Conservation (phyloP, 805 yeast genomes). For the Sungouiozyma ichnusensis region DNA sequence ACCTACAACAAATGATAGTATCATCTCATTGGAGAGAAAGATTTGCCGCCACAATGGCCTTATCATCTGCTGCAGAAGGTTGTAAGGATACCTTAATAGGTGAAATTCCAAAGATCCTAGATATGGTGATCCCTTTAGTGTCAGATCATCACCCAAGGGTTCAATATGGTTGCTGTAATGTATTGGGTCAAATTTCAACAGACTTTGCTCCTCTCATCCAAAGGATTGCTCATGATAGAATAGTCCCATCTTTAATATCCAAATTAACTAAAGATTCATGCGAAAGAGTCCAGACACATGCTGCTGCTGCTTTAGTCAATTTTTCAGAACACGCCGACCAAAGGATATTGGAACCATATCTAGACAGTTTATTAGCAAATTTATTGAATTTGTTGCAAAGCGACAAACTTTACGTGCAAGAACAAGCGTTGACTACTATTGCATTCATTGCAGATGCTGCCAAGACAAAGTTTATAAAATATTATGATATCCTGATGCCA, state of each 20-base stretch:
- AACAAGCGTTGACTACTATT: conserved; percentile 91
- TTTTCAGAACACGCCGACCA: conserved; percentile 87
- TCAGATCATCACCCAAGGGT: conserved; percentile 87
- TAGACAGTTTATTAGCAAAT: conserved; percentile 69
- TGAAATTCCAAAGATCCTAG: conserved; percentile 73
- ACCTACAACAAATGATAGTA: conserved; percentile 70
- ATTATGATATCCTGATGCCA: conserved; percentile 93
- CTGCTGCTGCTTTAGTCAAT: conserved; percentile 96
- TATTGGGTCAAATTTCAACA: conserved; percentile 92
- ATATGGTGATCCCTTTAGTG: conserved; percentile 76
- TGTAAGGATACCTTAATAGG: conserved; percentile 78
- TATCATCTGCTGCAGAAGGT: conserved; percentile 95
- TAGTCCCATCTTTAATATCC: conserved; percentile 81
- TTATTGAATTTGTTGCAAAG: conserved; percentile 68
- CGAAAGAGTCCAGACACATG: conserved; percentile 94
- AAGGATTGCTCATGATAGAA: conserved; percentile 62
- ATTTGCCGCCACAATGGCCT: conserved; percentile 94
- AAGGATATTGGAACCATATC: conserved; percentile 82
- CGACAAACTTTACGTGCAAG: conserved; percentile 89
- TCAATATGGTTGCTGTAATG: conserved; percentile 94
- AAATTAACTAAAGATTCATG: conserved; percentile 63
- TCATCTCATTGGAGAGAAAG: conserved; percentile 85
- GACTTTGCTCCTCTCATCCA: conserved; percentile 90
- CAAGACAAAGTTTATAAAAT: conserved; percentile 74
- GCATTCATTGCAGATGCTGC: conserved; percentile 98